Evolutionary conservation across 768 basidiomycete species (phyloP).

Genomic region (Dentipellis sp.): DNA sequence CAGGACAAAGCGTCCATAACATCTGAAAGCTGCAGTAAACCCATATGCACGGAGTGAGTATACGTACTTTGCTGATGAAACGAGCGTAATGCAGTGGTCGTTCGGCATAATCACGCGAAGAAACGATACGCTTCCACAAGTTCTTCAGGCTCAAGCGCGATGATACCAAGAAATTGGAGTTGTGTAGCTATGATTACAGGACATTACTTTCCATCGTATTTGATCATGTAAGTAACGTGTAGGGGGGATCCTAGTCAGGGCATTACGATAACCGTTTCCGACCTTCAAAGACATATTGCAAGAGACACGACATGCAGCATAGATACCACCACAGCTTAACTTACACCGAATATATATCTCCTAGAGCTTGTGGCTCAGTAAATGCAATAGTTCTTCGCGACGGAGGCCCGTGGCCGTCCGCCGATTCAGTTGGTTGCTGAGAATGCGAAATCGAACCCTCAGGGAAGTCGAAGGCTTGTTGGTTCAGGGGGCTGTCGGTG

Average conservation of each 20-base stretch:
- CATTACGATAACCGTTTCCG: too few relatives aligned
- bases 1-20: too few relatives aligned
- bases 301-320: neutral
- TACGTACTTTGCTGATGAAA: too few relatives aligned
- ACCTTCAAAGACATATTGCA: too few relatives aligned
- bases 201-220: neutral
- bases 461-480: conserved; percentile 3
- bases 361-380: conserved; percentile 1
- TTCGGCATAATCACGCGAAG: too few relatives aligned
- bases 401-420: conserved; percentile 3
- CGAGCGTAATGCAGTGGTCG: too few relatives aligned
- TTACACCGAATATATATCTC: neutral
- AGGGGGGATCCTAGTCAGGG: too few relatives aligned
- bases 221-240: neutral
- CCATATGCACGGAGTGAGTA: too few relatives aligned
- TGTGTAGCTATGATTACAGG: neutral
- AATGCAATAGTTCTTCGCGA: conserved; percentile 5
- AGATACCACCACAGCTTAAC: neutral
- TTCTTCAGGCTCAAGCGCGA: conserved; percentile 12
- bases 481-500: conserved; percentile 1
- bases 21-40: too few relatives aligned
- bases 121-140: too few relatives aligned
- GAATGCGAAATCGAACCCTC: conserved; percentile 1
- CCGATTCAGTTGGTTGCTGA: neutral
- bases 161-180: neutral